Base-by-base conservation (phyloP, 768 basidiomycete species). In the Suillus clintonianus region DNA sequence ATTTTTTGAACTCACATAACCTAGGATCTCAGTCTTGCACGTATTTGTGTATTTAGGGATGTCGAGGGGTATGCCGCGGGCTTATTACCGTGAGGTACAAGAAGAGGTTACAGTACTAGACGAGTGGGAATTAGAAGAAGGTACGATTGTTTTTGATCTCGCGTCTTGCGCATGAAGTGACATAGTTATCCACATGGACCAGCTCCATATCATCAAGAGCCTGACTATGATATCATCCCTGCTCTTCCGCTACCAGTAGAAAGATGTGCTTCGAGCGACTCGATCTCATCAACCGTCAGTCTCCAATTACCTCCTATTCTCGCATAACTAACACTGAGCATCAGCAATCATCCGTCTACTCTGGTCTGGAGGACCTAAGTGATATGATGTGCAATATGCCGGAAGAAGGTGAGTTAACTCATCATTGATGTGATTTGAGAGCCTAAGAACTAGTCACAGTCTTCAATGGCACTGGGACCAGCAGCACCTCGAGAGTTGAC, bases 311-410 rank as follows among this genome's bases (percentile, higher is more conserved):
- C n/a, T 56, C 24, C 36, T 39, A 39, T 57, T 19, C 17, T 57
- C 24, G 27, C 24, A 41, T 57, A 57, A 17, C 39, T 57, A 4
- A 57, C 19, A 27, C 39, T 11, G n/a, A 10, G n/a, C 22, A n/a
- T 37, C 65, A 65, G 65, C 42, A 59, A 47, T 65, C 65, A 27
- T 51, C 63, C 13, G 24, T 58, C 13, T 65, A 65, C 30, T 64
- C 65, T 22, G 65, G 65, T 9, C 63, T 65, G n/a, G 65, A 65
- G 36, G 65, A 65, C 22, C 36, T 65, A 30, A 64, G 56, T 9
- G 53, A 65, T 34, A 42, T 59, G 41, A 65, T 65, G 65, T 39
- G 27, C 37, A 41, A 51, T 30, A 45, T 65, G 8, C 63, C 65
- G 19, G 63, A 45, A 37, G 51, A 65, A 17, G 24, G 65, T 60